These are phyloP conservation scores for Aureoboletus auriporus DNA, from an alignment of 768 basidiomycete species.

Conservation along the genomic window DNA sequence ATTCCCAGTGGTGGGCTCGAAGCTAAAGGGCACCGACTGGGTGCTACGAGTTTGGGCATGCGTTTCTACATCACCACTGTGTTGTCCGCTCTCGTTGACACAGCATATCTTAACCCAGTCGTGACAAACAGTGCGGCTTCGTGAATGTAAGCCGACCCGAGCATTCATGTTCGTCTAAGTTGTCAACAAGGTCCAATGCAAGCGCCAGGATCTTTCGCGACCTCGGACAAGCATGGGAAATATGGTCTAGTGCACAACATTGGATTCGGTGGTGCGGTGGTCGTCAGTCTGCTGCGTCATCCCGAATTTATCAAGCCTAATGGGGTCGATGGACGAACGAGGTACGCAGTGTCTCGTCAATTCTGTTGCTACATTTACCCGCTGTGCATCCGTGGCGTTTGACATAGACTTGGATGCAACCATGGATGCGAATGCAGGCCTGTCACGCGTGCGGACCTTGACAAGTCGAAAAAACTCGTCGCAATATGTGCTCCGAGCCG, in stretches of 20 bases:
- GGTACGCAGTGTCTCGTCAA: constrained; percentile 35
- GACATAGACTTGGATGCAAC: too few species aligned
- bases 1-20: constrained; percentile 85
- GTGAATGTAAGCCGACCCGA: constrained; percentile 45
- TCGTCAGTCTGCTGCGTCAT: constrained; percentile 66
- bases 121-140: constrained; percentile 55
- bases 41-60: constrained; percentile 78
- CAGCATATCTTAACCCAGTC: neutral
- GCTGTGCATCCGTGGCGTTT: too few species aligned
- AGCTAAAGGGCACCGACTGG: constrained; percentile 79
- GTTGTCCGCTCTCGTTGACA: constrained; percentile 18
- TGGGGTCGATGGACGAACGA: constrained; percentile 58
- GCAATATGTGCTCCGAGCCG: constrained; percentile 34
- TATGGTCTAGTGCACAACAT: constrained; percentile 78
- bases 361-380: neutral
- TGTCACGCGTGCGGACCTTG: too few species aligned
- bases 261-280: constrained; percentile 76
- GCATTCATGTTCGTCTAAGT: neutral
- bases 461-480: constrained; percentile 67
- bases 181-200: constrained; percentile 60
- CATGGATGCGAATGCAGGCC: too few species aligned
- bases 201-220: constrained; percentile 74
- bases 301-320: constrained; percentile 66
- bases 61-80: constrained; percentile 76
- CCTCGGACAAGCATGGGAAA: constrained; percentile 61